Evolutionary conservation across 495 filamentous ascomycete species (phyloP).

Genomic region (Melanomma pulvis-pyrius): DNA sequence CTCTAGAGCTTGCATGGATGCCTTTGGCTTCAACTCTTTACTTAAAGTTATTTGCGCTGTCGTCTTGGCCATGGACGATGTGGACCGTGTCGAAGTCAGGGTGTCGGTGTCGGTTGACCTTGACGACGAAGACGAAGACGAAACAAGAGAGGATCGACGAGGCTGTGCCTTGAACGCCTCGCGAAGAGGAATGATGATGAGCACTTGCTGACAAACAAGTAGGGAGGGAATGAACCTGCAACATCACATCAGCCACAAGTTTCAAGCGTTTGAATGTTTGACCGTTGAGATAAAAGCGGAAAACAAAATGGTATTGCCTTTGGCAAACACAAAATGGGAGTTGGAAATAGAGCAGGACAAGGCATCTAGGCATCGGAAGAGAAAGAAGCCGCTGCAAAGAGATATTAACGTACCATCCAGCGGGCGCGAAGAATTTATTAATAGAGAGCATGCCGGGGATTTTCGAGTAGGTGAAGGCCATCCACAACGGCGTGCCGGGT

Average conservation of each 20-base stretch:
- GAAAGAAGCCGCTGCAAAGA: constrained; percentile 2
- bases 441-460: constrained; percentile 26
- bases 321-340: not conserved
- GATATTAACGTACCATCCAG: constrained; percentile 42
- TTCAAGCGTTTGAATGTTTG: not conserved
- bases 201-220: constrained; percentile 40
- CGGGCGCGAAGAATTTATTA: constrained; percentile 36
- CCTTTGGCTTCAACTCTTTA: constrained; percentile 33
- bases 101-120: not conserved
- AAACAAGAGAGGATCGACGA: constrained; percentile 8
- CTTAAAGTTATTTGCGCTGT: constrained; percentile 7
- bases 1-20: constrained; percentile 42
- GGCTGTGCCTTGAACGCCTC: constrained; percentile 33
- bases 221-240: constrained; percentile 44
- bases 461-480: constrained; percentile 40
- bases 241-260: constrained; percentile 12
- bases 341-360: not conserved
- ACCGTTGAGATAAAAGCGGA: not conserved
- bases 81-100: not conserved
- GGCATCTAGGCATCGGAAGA: not conserved
- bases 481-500: constrained; percentile 44
- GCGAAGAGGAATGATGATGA: constrained; percentile 42
- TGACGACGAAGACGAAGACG: constrained; percentile 6
- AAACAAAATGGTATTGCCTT: not conserved
- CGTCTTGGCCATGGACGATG: constrained; percentile 5